A percentile compares a stretch with the other conserved stretches of the same genome.
These are phyloP conservation scores for Globisporangium mamillatum DNA, from an alignment of 352 stramenopile genomes.

Conservation along the genomic window DNA sequence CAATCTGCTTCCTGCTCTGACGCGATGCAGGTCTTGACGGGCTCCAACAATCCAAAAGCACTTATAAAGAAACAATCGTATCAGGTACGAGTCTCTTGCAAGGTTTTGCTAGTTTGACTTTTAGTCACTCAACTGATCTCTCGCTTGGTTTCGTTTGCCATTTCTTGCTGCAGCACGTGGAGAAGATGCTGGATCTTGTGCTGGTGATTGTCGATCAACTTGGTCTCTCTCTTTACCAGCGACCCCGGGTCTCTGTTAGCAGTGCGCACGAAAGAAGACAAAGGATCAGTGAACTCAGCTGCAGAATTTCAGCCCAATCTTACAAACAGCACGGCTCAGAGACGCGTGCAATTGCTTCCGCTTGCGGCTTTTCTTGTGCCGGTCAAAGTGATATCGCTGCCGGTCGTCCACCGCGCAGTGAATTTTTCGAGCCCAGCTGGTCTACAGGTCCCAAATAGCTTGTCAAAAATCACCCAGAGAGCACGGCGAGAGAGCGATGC, in stretches of 20 bases:
- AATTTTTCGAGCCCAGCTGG: slow-evolving; percentile 31
- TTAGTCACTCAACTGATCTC: slow-evolving; percentile 42
- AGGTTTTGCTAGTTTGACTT: background rate
- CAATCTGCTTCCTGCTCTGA: slow-evolving; percentile 35
- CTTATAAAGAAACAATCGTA: slow-evolving; percentile 1
- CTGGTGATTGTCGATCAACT: slow-evolving; percentile 44
- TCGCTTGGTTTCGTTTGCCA: slow-evolving; percentile 50
- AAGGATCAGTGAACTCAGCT: background rate
- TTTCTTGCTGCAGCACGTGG: slow-evolving; percentile 54
- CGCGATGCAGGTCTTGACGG: slow-evolving; percentile 23
- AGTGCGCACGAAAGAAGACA: background rate
- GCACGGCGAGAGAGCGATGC: background rate
- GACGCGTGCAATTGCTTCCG: slow-evolving; percentile 9
- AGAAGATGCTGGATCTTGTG: slow-evolving; percentile 60
- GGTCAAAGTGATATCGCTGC: slow-evolving; percentile 51
- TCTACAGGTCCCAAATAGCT: slow-evolving; percentile 21
- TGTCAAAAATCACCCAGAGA: background rate
- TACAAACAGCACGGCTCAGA: slow-evolving; percentile 6
- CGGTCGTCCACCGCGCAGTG: slow-evolving; percentile 46
- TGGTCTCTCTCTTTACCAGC: slow-evolving; percentile 16
- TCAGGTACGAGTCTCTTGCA: background rate
- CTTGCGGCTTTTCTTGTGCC: slow-evolving; percentile 20
- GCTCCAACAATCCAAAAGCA: slow-evolving; percentile 25
- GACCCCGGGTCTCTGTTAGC: background rate
- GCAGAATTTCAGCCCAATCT: background rate